Evolutionary conservation across 2,329 filamentous ascomycete species (phyloP).

Genomic region (Colletotrichum nymphaeae): DNA sequence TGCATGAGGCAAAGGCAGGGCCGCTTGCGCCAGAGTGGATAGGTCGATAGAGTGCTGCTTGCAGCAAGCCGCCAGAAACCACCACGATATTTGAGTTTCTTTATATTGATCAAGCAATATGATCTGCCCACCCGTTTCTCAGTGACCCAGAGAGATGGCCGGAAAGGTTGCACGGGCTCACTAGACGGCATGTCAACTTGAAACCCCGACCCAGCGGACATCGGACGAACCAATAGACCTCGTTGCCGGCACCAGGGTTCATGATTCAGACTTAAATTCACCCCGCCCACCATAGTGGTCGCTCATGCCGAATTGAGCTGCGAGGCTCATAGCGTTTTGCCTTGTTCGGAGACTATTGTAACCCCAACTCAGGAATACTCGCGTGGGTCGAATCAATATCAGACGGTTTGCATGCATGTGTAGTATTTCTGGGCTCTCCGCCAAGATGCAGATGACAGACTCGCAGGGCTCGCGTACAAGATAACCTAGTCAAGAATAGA

Average conservation of each 20-base stretch:
- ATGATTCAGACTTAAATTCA: conserved; percentile 28
- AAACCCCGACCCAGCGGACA: conserved; percentile 19
- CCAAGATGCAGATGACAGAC: conserved; percentile 9
- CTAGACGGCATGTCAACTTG: conserved; percentile 14
- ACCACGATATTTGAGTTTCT: conserved; percentile 8
- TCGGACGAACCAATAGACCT: conserved; percentile 30
- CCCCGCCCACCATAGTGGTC: neutral
- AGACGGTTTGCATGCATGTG: conserved; percentile 19
- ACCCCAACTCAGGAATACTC: conserved; percentile 5
- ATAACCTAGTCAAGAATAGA: conserved; percentile 6
- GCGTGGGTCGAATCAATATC: conserved; percentile 28
- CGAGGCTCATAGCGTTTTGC: conserved; percentile 8
- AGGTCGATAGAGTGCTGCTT: neutral
- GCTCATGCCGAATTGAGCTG: neutral
- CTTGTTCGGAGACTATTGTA: conserved; percentile 3
- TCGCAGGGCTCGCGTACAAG: neutral
- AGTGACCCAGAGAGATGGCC: neutral
- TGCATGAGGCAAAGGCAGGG: neutral
- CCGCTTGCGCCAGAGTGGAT: conserved; percentile 3
- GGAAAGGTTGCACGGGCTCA: conserved; percentile 15
- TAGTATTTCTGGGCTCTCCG: neutral
- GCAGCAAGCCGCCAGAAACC: neutral
- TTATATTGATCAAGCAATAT: conserved; percentile 14
- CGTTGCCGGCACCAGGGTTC: conserved; percentile 17
- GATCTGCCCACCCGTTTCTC: neutral